phyloP scores from a whole-genome alignment of 2,329 filamentous ascomycete species.

The Huntiella bhutanensis region DNA sequence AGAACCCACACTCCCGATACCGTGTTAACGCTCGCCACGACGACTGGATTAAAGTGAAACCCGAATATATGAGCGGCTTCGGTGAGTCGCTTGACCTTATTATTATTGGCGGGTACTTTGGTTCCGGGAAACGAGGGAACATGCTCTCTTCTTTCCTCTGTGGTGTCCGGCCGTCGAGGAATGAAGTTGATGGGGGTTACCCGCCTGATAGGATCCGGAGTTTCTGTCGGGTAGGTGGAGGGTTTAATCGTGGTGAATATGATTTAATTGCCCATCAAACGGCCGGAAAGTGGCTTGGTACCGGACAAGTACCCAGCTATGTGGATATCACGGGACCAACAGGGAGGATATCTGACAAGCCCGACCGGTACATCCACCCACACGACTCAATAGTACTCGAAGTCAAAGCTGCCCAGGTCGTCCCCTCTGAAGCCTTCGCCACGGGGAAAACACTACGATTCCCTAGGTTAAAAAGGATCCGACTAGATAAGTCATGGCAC shows the following conservation, averaged over 20 bases:
- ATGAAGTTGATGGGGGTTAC: constrained; percentile 38
- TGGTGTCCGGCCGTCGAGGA: constrained; percentile 57
- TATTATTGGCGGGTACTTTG: constrained; percentile 82
- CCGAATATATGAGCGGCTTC: constrained; percentile 94
- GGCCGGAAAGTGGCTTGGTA: constrained; percentile 65
- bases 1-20: constrained; percentile 80
- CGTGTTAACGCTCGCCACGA: constrained; percentile 76
- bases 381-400: constrained; percentile 72
- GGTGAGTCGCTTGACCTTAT: constrained; percentile 84
- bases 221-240: constrained; percentile 98
- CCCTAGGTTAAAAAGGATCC: constrained; percentile 66
- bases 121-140: constrained; percentile 69
- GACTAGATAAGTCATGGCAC: constrained; percentile 71
- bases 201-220: constrained; percentile 64
- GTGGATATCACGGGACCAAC: constrained; percentile 65
- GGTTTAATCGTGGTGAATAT: constrained; percentile 72
- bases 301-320: constrained; percentile 58
- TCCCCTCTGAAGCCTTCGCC: constrained; percentile 58
- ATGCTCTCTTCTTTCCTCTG: constrained; percentile 76
- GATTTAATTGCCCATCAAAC: constrained; percentile 64
- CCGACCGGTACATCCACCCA: constrained; percentile 86
- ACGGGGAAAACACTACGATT: constrained; percentile 67
- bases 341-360: constrained; percentile 47
- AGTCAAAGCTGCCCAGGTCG: constrained; percentile 71
- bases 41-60: constrained; percentile 97